Evolutionary conservation across 805 yeast genomes (phyloP).

Genomic region (Kockiozyma suomiensis): DNA sequence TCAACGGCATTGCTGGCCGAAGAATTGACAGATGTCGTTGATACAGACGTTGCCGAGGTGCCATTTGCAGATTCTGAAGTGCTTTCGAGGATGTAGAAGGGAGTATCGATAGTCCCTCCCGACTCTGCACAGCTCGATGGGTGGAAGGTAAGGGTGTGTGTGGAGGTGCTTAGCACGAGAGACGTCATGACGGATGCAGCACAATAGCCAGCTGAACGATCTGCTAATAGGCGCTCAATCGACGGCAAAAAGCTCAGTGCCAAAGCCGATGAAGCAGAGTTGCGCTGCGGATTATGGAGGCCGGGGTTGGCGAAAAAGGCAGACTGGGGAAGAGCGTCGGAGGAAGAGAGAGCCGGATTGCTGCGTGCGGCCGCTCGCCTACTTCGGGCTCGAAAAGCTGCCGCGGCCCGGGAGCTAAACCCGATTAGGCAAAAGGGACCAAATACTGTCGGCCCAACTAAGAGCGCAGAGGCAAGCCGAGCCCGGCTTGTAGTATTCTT

Average conservation of each 20-base stretch:
- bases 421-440: background rate
- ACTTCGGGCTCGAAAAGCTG: background rate
- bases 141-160: constrained; percentile 22
- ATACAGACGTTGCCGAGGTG: background rate
- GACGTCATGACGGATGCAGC: background rate
- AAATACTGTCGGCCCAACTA: too few relatives aligned
- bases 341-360: background rate
- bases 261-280: background rate
- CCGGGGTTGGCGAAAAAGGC: too few relatives aligned
- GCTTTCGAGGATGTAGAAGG: constrained; percentile 17
- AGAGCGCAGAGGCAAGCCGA: background rate
- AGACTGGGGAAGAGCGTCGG: too few relatives aligned
- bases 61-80: background rate
- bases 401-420: background rate
- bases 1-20: constrained; percentile 9
- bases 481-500: background rate
- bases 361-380: background rate
- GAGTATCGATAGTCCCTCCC: constrained; percentile 20
- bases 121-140: constrained; percentile 15
- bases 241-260: background rate
- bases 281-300: background rate
- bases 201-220: background rate
- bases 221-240: background rate
- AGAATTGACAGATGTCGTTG: constrained; percentile 1
- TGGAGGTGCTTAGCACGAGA: constrained; percentile 23